Evolutionary conservation across 441 rosid genomes (phyloP).

Genomic region (Adansonia rubrostipa): DNA sequence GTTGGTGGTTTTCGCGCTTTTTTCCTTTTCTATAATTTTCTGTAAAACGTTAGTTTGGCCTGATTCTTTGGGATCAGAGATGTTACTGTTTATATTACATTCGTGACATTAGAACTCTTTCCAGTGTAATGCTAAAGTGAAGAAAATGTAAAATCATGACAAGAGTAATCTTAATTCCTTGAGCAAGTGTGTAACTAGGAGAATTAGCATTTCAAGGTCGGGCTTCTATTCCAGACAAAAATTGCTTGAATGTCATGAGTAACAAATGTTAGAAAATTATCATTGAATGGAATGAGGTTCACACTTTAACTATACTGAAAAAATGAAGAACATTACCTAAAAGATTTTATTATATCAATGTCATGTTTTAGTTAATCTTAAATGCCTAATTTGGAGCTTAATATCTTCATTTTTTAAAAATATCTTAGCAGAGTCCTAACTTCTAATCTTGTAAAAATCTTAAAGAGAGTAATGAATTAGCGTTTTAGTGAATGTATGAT

Average conservation of each 20-base stretch:
- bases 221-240: not conserved
- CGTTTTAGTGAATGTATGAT: conserved; percentile 7
- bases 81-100: not conserved
- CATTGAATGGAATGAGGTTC: not conserved
- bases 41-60: not conserved
- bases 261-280: not conserved
- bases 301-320: not conserved
- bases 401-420: not conserved
- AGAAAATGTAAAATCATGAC: not conserved
- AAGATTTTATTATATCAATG: not conserved
- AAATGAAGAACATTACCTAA: not conserved
- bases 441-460: not conserved
- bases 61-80: not conserved
- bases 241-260: not conserved
- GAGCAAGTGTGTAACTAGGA: not conserved
- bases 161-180: conserved; percentile 9
- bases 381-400: conserved; percentile 5
- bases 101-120: not conserved
- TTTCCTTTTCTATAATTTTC: not conserved
- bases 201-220: not conserved
- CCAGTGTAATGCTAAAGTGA: not conserved
- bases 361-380: not conserved
- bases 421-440: not conserved
- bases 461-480: not conserved
- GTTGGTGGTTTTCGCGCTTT: not conserved